Evolutionary conservation across 2,329 filamentous ascomycete species (phyloP), one percentile per base, ranked within the genome.

Genomic region (Penicillium frequentans): DNA sequence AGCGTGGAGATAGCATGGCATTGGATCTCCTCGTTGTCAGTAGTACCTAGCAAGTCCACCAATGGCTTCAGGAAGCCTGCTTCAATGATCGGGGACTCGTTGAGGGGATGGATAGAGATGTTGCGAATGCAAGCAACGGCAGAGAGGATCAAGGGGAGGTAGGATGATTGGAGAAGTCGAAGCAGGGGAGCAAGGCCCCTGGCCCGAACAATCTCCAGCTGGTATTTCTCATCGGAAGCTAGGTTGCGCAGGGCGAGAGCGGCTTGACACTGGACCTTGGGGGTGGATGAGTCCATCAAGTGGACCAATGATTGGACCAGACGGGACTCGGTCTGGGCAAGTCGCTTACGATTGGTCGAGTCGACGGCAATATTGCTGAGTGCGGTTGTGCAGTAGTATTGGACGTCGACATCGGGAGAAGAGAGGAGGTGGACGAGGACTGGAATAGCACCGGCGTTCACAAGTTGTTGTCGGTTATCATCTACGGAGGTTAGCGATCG

Each of bases 301-400:
- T 95, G 91, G 52, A 99, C 95, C 49, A 99, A 81, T 9, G 91
- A 96, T 72, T 96, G 91, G 24, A 99, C 93, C 26, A 99, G 84
- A 64, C 93, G 91, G 23, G 90, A 87, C 73, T 99, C 95, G 9
- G 90, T 93, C 70, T 96, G 89, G 29, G 93, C 91, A 53, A 99
- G 84, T 73, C 93, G 92, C 71, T 93, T 91, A 65, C 95, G 85
- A 78, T 98, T 98, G 69, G 87, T 89, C 46, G 89, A 84, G 72
- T 99, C 95, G 53, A 99, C 95, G 7, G 95, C 95, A 67, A 99
- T 99, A 75, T 99, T 99, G 82, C 93, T 98, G 57, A 99, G 85
- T 13, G 95, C 95, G 5, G 95, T 99, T 19, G 95, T 99, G 80
- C 95, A 99, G 78, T 99, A 99, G 78, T 99, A 99, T 78, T 99